Base-by-base conservation (phyloP, 805 yeast genomes). In the Teunomyces barrocoloradensis region DNA sequence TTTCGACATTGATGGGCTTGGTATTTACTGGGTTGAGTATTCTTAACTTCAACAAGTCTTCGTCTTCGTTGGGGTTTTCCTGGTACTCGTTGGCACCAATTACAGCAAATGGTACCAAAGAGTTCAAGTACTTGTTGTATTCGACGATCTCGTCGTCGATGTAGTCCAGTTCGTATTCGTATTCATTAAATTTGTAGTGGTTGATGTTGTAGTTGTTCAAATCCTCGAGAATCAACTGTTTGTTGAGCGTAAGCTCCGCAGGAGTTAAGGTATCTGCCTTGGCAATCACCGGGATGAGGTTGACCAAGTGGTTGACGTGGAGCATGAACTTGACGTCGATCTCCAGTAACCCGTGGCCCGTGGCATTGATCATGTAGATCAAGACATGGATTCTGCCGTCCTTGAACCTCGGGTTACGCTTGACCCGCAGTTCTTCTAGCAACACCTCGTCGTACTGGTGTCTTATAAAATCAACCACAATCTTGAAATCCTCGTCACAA, bases 371-470 rank as follows among this genome's bases (percentile, higher is more conserved):
- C 73, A 73, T 56, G 59, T 73, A 73, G 41, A 73, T 56, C 56
- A 73, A 66, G 18, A 79, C 84, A 60, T 87, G 95, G 40, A 87
- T 87, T 59, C 96, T 76, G 12, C 91, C 88, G 59, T 87, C 96
- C 63, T 85, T 85, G 63, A 87, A 87, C 47, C 95, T 71, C 25
- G 96, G 95, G 57, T 87, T 87, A 74, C 95, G 79, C 71, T 87
- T 84, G 39, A 87, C 87, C 54, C 90, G 78, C 48, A 87, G 80
- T 60, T 87, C 95, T 62, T 87, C 95, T 53, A 87, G 77, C 52
- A 87, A 71, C 32, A 87, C 87, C 60, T 87, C 94, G 63, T 87
- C 95, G 64, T 83, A 87, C 63, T 87, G 94, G 58, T 85, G 89
- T 61, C 87, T 83, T 51, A 87, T 74, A 60, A 84, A 87, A 59